phyloP scores from a whole-genome alignment of 306 rosid species.

The Pyrus betulifolia region DNA sequence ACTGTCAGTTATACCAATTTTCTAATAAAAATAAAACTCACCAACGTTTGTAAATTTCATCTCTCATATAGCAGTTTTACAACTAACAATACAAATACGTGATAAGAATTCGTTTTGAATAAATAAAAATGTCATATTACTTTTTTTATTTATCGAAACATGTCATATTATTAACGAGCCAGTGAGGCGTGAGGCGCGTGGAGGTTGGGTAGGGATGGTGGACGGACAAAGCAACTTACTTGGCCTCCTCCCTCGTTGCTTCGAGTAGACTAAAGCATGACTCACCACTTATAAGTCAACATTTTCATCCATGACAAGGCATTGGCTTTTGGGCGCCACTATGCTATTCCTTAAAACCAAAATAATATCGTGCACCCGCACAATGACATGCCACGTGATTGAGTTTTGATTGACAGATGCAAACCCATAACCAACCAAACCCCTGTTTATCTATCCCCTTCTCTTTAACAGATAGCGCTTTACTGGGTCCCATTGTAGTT shows the following conservation, averaged over 20 bases:
- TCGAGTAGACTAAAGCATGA: background rate
- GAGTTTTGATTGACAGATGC: background rate
- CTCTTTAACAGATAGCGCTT: background rate
- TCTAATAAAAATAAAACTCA: too few relatives aligned
- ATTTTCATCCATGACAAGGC: background rate
- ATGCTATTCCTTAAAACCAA: background rate
- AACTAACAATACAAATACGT: too few relatives aligned
- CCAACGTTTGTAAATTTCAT: fast-evolving
- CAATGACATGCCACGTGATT: background rate
- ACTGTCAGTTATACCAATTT: too few relatives aligned
- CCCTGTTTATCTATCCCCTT: background rate
- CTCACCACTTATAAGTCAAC: background rate
- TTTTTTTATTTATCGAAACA: too few relatives aligned
- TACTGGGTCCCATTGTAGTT: background rate
- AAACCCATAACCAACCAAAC: background rate
- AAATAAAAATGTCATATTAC: too few relatives aligned
- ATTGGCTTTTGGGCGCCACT: background rate
- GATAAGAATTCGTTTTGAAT: too few relatives aligned
- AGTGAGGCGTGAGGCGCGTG: background rate
- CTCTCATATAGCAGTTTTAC: too few relatives aligned
- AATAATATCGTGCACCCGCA: background rate
- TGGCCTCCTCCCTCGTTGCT: background rate
- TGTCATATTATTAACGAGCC: too few relatives aligned
- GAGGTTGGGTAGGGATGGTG: background rate
- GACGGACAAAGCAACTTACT: background rate